Evolutionary conservation across 208 protist genomes (phyloP), one percentile per base, ranked within the genome.

Genomic region (Tritrichomonas foetus): DNA sequence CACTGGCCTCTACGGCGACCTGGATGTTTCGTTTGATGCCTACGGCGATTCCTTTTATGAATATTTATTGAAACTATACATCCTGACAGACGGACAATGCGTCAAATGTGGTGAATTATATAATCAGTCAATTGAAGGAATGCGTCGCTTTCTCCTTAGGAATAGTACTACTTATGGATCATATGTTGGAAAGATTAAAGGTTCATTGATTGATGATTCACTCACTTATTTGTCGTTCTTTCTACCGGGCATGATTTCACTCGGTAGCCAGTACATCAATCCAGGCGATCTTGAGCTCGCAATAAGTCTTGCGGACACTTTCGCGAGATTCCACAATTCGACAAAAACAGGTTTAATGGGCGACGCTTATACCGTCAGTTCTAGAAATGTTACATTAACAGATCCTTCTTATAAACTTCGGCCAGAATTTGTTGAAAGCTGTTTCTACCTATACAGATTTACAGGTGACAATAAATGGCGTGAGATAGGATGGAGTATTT

Each of bases 401-500:
- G 55, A 72, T 33, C 2, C 50, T 0, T 41, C 13, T 53, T 94
- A 94, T 72, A 74, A 94, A 66, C 92, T 95, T 3, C 16, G 95
- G 27, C 95, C 95, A 0, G 95, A 95, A 74, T 94, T 75, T 3
- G 57, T 94, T 0, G 95, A 95, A 78, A 94, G 75, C 16, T 93
- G 94, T 30, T 95, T 95, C 57, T 80, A 95, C 30, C 47, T 95
- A 78, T 95, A 75, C 41, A 55, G 95, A 66, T 82, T 93, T 5
- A 95, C 94, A 36, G 94, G 94, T 55, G 47, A 94, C 13, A 2
- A 93, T 25, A 47, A 72, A 64, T 98, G 97, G 80, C 94, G 97
- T 44, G 94, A 96, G 95, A 96, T 97, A 95, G 97, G 97, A 74
- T 93, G 95, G 80, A 96, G 97, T 93, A 93, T 97, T 55, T 95